Evolutionary conservation across 1,284 basidiomycete species (phyloP), one percentile per base, ranked within the genome.

Genomic region (Malassezia obtusa): DNA sequence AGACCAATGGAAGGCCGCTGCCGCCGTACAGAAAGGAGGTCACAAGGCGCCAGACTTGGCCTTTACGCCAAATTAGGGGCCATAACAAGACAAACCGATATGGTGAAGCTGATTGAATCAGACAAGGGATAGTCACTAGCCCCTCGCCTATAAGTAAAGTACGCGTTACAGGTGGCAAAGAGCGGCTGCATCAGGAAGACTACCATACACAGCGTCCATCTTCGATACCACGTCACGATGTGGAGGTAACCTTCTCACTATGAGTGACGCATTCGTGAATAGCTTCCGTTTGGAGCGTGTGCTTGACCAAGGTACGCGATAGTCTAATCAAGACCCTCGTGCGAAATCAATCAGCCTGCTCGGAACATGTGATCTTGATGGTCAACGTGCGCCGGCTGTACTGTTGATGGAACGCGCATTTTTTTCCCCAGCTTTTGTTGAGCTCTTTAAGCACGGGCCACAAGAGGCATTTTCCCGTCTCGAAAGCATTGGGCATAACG

Each of bases 141-240:
- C 84, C 68, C 2, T 82, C 81, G 1, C 84, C 83, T 10, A 76
- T 77, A 46, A 83, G 79, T 19, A 89, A 72, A 56, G 83, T 82
- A 28, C 87, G 81, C 2, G 89, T 90, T 19, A 91, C 84, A 40
- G 86, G 84, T 0, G 88, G 88, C 2, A 91, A 86, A 76, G 88
- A 87, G 19, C 28, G 38, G 8, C 58, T 61, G 15, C 2, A 11
- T 24, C 7, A 43, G 40, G 8, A 7, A 24, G 2, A 14, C 9
- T 21, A 43, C 52, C n/a, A 15, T 50, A 55, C 53, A 46, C 6
- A 17, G 32, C 14, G 19, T 56, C 53, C 53, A 56, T 56, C 25
- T 24, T 48, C 3, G 15, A 10, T 24, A 33, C n/a, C 25, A 44
- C 19, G 44, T 15, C 31, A 24, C 22, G 21, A 46, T 35, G 43